Evolutionary conservation across 1,284 basidiomycete genomes (phyloP), one percentile per base, ranked within the genome.

Genomic region (Ustilago trichophora): DNA sequence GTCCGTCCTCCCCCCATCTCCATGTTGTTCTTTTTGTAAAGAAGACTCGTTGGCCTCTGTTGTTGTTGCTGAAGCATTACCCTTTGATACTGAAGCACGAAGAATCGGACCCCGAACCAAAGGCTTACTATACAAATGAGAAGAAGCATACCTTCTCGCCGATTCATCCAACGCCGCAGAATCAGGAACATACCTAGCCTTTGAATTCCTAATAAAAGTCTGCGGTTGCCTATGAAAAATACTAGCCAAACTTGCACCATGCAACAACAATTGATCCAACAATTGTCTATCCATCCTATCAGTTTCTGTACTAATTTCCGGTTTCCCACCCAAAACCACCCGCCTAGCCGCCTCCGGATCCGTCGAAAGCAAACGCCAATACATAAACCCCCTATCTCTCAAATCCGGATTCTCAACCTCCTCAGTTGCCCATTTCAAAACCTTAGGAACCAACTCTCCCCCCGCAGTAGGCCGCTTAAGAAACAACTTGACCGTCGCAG

Each of bases 381-480:
- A 99, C 90, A 99, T 98, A 84, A 95, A 98, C 0, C 95, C 96
- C 60, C 96, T 86, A 83, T 99, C 96, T 26, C 96, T 87, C 35
- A 97, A 85, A 84, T 99, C 96, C 6, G 96, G 94, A 79, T 96
- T 97, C 82, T 98, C 95, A 53, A 95, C 89, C 72, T 98, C 91
- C 82, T 98, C 96, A 3, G 96, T 98, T 12, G 93, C 90, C 88
- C 92, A 94, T 81, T 98, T 97, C 32, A 99, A 85, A 10, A 98
- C 91, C 76, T 93, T 93, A 82, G 94, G 93, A 0, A 98, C 93
- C 26, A 98, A 86, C 52, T 89, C 88, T 78, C 95, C 95, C 10
- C 91, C 89, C 24, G 88, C 88, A 38, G 93, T 91, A 0, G 92
- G 92, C 73, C 96, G 93, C 84, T 93, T 93, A 70, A 98, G 87